A percentile compares a stretch with the other conserved stretches of the same genome.
Conservation (phyloP, 148 eudicot species). For the Selenicereus undatus region DNA sequence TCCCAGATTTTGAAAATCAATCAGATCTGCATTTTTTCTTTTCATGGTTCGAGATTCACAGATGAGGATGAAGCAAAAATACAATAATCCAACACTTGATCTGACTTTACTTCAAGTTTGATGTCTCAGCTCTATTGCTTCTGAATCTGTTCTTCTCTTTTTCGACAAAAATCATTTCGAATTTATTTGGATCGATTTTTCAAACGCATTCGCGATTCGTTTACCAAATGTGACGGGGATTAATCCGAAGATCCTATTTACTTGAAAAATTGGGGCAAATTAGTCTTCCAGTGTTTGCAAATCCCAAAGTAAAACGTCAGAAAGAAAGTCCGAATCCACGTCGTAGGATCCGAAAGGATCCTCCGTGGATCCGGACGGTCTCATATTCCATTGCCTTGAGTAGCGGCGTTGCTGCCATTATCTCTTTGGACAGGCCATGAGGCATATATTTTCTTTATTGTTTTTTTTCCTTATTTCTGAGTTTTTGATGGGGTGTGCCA, state of each 20-base stretch:
- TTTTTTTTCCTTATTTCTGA: neutral
- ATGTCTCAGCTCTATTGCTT: constrained; percentile 10
- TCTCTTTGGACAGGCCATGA: constrained; percentile 44
- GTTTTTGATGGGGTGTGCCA: neutral
- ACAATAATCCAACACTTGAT: constrained; percentile 36
- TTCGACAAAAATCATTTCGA: neutral
- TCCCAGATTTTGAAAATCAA: neutral
- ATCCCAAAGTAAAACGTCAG: constrained; percentile 42
- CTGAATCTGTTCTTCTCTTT: constrained; percentile 24
- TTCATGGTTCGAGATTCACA: neutral
- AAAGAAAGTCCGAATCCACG: constrained; percentile 19
- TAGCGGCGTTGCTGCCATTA: constrained; percentile 43
- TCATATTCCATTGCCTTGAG: constrained; percentile 49
- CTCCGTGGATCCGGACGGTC: constrained; percentile 21
- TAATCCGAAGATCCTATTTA: constrained; percentile 39
- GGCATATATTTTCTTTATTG: constrained; percentile 16
- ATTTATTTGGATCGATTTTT: neutral
- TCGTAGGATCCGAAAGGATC: constrained; percentile 12
- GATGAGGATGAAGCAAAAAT: constrained; percentile 29
- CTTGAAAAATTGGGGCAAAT: constrained; percentile 36
- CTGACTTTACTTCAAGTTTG: constrained; percentile 23
- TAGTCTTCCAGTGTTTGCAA: constrained; percentile 23
- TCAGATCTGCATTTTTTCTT: neutral
- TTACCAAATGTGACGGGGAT: constrained; percentile 31
- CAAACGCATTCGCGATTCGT: neutral